Evolutionary conservation across 2,329 filamentous ascomycete species (phyloP).

Genomic region (Raffaelea deltoideospora): DNA sequence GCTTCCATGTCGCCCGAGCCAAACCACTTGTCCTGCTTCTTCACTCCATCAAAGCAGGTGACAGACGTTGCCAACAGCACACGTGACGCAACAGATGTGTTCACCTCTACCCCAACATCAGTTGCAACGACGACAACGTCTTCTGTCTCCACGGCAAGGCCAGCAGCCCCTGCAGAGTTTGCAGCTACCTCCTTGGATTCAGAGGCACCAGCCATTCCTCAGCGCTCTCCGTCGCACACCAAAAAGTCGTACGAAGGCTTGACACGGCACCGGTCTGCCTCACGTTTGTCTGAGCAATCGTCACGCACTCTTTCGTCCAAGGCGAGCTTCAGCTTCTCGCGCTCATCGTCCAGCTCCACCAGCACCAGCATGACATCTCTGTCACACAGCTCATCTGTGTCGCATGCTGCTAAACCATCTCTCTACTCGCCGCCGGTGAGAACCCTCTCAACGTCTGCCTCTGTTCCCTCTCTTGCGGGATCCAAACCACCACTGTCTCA

Average conservation of each 20-base stretch:
- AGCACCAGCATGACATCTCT: conserved; percentile 28
- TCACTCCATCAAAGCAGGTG: conserved; percentile 36
- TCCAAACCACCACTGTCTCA: conserved; percentile 20
- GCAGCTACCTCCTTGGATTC: no score
- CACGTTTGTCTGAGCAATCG: conserved; percentile 40
- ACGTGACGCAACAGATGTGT: no score
- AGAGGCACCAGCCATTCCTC: conserved; percentile 53
- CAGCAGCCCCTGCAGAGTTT: conserved; percentile 13
- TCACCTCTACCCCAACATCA: background rate
- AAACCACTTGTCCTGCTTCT: conserved; percentile 55
- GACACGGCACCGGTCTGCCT: conserved; percentile 25
- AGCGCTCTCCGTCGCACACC: conserved; percentile 71
- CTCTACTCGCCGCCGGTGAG: background rate
- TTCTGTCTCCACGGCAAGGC: conserved; percentile 3
- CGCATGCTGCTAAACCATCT: conserved; percentile 10
- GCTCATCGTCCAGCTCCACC: conserved; percentile 41
- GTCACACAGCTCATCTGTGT: conserved; percentile 19
- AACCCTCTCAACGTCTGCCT: background rate
- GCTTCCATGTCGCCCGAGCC: conserved; percentile 40
- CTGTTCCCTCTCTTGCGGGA: conserved; percentile 10
- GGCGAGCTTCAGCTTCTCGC: conserved; percentile 38
- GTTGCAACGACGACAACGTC: conserved; percentile 18
- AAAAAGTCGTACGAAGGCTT: conserved; percentile 68
- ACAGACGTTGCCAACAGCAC: conserved; percentile 10
- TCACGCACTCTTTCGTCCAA: conserved; percentile 39